Conservation (phyloP, 2,329 filamentous ascomycete genomes). For the Aspergillus pseudonomiae region DNA sequence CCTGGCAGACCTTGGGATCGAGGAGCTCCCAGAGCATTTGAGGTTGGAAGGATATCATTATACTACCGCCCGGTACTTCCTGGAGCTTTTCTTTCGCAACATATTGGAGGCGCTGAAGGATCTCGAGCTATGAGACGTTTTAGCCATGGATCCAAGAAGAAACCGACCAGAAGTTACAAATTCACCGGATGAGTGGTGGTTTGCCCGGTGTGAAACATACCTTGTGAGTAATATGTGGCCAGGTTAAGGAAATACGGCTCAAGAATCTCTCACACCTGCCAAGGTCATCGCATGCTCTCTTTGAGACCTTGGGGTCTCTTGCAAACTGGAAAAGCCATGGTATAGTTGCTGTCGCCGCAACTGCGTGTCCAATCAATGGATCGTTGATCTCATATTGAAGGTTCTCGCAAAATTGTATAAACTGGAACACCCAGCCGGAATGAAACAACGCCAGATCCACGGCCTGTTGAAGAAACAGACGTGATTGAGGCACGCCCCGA, state of each 20-base stretch:
- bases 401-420: slow-evolving; percentile 4
- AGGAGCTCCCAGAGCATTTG: neutral
- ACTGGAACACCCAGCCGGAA: slow-evolving; percentile 11
- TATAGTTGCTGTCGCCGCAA: slow-evolving; percentile 10
- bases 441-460: slow-evolving; percentile 14
- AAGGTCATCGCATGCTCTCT: neutral
- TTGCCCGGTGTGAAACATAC: neutral
- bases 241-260: neutral
- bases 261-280: neutral
- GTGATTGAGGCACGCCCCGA: neutral
- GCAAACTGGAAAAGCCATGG: slow-evolving; percentile 16
- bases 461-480: slow-evolving; percentile 10
- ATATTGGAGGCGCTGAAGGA: neutral
- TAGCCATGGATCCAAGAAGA: neutral
- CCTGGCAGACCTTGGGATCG: neutral
- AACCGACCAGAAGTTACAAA: too few relatives aligned
- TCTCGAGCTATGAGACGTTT: neutral
- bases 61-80: neutral
- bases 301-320: neutral
- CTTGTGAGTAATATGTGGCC: neutral
- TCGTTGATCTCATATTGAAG: slow-evolving; percentile 6
- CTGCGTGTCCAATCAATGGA: slow-evolving; percentile 7
- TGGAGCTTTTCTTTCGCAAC: neutral
- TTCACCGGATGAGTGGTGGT: neutral
- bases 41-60: neutral